phyloP scores from a whole-genome alignment of 2,329 filamentous ascomycete genomes.

The Fusarium cicatricum region DNA sequence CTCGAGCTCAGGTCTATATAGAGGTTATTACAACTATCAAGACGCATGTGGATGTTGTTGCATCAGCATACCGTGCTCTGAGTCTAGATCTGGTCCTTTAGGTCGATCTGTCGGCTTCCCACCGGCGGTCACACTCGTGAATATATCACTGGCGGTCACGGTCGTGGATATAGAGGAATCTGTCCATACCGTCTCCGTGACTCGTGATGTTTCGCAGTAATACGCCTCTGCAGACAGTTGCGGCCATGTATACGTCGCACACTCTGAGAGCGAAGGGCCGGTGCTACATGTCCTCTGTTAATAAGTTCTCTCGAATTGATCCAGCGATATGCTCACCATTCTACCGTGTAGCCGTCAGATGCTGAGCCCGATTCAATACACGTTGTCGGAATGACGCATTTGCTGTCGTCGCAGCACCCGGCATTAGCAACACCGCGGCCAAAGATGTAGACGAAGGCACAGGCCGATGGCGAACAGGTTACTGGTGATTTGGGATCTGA shows the following conservation, averaged over 20 bases:
- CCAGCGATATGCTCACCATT: constrained; percentile 6
- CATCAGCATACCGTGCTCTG: constrained; percentile 15
- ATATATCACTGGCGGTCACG: no score
- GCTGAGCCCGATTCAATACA: constrained; percentile 24
- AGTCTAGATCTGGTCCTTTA: constrained; percentile 1
- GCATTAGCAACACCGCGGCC: neutral
- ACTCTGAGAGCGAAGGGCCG: constrained; percentile 5
- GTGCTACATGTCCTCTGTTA: constrained; percentile 1
- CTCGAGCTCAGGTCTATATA: constrained; percentile 5
- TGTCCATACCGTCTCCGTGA: constrained; percentile 6
- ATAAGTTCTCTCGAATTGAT: neutral
- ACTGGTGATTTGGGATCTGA: neutral
- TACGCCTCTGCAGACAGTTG: neutral
- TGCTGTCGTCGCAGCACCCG: constrained; percentile 16
- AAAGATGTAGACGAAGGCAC: constrained; percentile 6
- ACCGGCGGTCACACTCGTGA: no score
- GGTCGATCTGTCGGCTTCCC: no score
- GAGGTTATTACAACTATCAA: neutral
- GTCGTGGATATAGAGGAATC: no score
- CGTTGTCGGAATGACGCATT: constrained; percentile 10
- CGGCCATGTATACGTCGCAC: constrained; percentile 26
- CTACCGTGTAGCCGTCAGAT: neutral
- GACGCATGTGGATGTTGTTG: neutral
- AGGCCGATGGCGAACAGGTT: constrained; percentile 1
- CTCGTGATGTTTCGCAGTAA: constrained; percentile 12